Evolutionary conservation across 2,329 filamentous ascomycete genomes (phyloP).

Genomic region (Verticillium klebahnii): DNA sequence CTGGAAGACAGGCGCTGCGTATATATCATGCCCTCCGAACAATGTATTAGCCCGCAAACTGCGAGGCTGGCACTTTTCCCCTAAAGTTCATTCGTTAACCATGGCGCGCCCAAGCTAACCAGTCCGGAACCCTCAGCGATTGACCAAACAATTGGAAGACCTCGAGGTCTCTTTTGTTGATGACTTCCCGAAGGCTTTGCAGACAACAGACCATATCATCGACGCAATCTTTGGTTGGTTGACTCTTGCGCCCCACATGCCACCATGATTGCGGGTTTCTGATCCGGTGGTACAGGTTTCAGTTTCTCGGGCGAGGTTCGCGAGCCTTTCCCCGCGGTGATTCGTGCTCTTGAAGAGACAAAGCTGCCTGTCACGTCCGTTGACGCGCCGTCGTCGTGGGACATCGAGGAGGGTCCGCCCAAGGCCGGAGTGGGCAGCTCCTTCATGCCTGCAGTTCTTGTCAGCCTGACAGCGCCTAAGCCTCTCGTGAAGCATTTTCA

Average conservation of each 20-base stretch:
- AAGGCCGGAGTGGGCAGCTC: slow-evolving; percentile 68
- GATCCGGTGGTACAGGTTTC: slow-evolving; percentile 55
- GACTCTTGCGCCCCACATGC: not conserved
- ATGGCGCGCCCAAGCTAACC: not conserved
- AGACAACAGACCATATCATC: slow-evolving; percentile 71
- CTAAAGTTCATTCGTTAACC: not conserved
- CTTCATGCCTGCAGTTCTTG: slow-evolving; percentile 75
- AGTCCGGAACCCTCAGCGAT: slow-evolving; percentile 47
- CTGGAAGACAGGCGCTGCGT: not conserved
- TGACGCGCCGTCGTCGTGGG: slow-evolving; percentile 92
- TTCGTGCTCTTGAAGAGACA: slow-evolving; percentile 69
- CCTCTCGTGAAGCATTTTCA: slow-evolving; percentile 79
- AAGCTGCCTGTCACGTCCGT: slow-evolving; percentile 78
- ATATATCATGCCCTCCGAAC: not conserved
- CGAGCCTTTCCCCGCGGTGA: slow-evolving; percentile 84
- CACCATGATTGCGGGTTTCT: not conserved
- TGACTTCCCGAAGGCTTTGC: slow-evolving; percentile 67
- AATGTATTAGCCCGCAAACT: not conserved
- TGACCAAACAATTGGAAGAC: slow-evolving; percentile 79
- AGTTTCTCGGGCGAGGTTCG: slow-evolving; percentile 88
- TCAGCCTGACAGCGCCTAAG: slow-evolving; percentile 92
- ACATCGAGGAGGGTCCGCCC: slow-evolving; percentile 83
- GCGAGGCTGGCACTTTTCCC: not conserved
- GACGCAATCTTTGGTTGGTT: slow-evolving; percentile 84
- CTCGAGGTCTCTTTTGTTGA: slow-evolving; percentile 78